These are phyloP conservation scores for Crassisporium funariophilum DNA, from an alignment of 768 basidiomycete species.

Conservation along the genomic window DNA sequence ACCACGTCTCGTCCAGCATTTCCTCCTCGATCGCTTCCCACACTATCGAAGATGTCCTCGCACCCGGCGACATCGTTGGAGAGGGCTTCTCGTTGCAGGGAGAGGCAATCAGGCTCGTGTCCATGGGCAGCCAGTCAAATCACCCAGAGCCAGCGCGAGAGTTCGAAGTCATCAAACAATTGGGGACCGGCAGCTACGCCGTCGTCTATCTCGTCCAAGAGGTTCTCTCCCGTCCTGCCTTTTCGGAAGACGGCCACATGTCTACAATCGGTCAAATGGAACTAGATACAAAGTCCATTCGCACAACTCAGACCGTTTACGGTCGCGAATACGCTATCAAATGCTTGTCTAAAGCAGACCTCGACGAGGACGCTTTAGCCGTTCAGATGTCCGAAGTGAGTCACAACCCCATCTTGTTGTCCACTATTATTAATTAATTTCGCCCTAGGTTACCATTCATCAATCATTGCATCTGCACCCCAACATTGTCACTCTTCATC, in stretches of 20 bases:
- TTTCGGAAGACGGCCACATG: constrained; percentile 59
- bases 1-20: constrained; percentile 24
- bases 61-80: constrained; percentile 73
- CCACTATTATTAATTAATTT: constrained; percentile 14
- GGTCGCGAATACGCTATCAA: constrained; percentile 94
- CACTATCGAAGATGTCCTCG: constrained; percentile 61
- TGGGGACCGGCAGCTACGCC: constrained; percentile 91
- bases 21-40: constrained; percentile 41
- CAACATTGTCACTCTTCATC: constrained; percentile 94
- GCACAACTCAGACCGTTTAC: constrained; percentile 49
- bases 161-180: constrained; percentile 83
- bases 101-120: constrained; percentile 63
- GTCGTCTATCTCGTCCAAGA: constrained; percentile 92
- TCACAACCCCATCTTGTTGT: constrained; percentile 11
- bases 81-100: constrained; percentile 68
- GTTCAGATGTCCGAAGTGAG: constrained; percentile 90
- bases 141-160: constrained; percentile 55
- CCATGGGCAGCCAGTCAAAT: constrained; percentile 37
- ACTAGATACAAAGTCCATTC: constrained; percentile 40
- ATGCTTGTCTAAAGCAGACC: constrained; percentile 92
- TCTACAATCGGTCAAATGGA: constrained; percentile 59
- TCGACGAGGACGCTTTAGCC: constrained; percentile 82
- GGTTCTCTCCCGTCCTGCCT: constrained; percentile 51
- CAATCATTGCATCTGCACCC: constrained; percentile 88
- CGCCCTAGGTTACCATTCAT: constrained; percentile 82